Evolutionary conservation across 2,329 filamentous ascomycete genomes (phyloP).

Genomic region (Diaporthe sp.): DNA sequence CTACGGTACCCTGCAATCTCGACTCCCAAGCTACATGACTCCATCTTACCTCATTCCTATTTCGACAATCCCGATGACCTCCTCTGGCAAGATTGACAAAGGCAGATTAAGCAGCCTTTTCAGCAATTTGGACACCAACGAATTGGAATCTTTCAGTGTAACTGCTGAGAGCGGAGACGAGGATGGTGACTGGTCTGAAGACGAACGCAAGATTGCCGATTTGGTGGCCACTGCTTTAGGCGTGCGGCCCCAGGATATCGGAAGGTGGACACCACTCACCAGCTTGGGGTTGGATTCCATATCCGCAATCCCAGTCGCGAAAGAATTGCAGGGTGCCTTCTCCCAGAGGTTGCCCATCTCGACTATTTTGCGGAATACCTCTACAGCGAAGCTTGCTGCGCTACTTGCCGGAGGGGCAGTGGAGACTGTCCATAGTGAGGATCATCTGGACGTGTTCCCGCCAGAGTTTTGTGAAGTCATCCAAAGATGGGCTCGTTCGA

Average conservation of each 20-base stretch:
- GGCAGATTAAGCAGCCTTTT: constrained; percentile 64
- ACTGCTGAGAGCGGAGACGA: constrained; percentile 48
- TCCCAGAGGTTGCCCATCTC: constrained; percentile 73
- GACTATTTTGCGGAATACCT: constrained; percentile 76
- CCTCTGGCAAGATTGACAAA: constrained; percentile 82
- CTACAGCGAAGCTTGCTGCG: constrained; percentile 71
- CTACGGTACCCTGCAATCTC: constrained; percentile 65
- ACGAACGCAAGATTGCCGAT: constrained; percentile 69
- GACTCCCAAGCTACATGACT: constrained; percentile 82
- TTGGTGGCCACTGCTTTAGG: constrained; percentile 66
- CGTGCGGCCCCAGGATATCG: constrained; percentile 61
- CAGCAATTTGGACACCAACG: constrained; percentile 56
- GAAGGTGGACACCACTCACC: constrained; percentile 79
- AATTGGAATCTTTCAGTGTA: constrained; percentile 52
- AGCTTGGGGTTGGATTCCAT: constrained; percentile 88
- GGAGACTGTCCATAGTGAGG: not conserved
- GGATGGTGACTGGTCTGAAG: constrained; percentile 61
- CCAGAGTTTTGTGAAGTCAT: constrained; percentile 47
- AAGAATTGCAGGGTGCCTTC: constrained; percentile 62
- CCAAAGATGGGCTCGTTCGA: constrained; percentile 48
- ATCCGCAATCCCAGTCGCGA: constrained; percentile 80
- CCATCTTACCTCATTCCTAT: constrained; percentile 82
- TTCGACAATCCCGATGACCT: constrained; percentile 76
- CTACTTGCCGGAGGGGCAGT: constrained; percentile 41
- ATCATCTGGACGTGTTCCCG: constrained; percentile 46